A percentile compares a stretch with the other conserved stretches of the same genome.
phyloP scores from a whole-genome alignment of 768 basidiomycete species.

The Leucogyrophana mollusca region DNA sequence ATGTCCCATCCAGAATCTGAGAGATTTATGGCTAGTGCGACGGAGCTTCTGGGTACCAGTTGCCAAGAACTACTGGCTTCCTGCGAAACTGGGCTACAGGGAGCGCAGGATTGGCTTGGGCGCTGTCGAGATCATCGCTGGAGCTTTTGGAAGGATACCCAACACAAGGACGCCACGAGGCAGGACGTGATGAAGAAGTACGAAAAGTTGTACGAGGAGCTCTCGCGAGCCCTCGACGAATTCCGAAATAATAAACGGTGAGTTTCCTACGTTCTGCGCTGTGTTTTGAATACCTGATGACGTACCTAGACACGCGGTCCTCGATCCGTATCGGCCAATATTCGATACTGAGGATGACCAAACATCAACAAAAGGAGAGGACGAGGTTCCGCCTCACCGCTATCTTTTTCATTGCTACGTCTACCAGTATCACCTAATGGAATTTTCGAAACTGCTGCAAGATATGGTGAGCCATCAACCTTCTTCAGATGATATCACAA shows the following conservation, averaged over 20 bases:
- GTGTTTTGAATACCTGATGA: background rate
- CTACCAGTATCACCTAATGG: conserved; percentile 57
- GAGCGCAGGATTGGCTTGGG: conserved; percentile 51
- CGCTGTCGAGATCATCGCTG: conserved; percentile 35
- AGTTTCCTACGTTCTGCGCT: conserved; percentile 3
- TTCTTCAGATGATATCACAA: background rate
- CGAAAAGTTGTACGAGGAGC: conserved; percentile 32
- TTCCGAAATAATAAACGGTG: conserved; percentile 57
- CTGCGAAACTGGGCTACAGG: conserved; percentile 39
- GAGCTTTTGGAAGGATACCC: conserved; percentile 33
- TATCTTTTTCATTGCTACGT: conserved; percentile 74
- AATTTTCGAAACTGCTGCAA: conserved; percentile 31
- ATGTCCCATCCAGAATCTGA: conserved; percentile 49
- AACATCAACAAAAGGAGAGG: conserved; percentile 18
- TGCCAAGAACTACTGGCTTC: conserved; percentile 51
- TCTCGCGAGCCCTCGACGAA: conserved; percentile 37
- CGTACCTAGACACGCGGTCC: conserved; percentile 39
- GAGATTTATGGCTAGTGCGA: conserved; percentile 40
- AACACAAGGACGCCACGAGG: conserved; percentile 28
- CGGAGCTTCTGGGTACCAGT: conserved; percentile 46
- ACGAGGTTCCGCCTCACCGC: conserved; percentile 59
- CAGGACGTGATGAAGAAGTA: conserved; percentile 36
- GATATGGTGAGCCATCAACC: conserved; percentile 39
- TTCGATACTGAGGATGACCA: conserved; percentile 39
- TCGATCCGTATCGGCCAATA: conserved; percentile 59